phyloP scores from a whole-genome alignment of 192 early-diverging fungal species.

The Chytriomyces sp. region DNA sequence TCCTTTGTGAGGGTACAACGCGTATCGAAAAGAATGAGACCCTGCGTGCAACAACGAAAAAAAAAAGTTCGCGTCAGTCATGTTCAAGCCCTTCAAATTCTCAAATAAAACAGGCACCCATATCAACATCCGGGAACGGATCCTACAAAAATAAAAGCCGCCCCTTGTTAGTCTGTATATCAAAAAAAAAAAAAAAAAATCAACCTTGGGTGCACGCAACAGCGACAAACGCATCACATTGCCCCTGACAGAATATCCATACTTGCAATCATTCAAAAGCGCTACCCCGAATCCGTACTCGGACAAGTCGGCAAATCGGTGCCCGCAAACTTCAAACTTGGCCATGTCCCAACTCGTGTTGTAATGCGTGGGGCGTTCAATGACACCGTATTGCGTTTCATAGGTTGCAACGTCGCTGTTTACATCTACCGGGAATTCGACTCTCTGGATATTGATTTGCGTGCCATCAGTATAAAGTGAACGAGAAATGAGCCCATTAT shows the following conservation, averaged over 20 bases:
- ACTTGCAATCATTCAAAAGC: conserved; percentile 83
- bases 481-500: background rate
- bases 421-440: conserved; percentile 89
- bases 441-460: conserved; percentile 64
- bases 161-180: conserved; percentile 33
- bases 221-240: conserved; percentile 84
- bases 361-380: conserved; percentile 91
- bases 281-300: conserved; percentile 95
- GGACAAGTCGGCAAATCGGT: conserved; percentile 94
- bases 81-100: too few species aligned
- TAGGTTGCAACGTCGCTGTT: conserved; percentile 84
- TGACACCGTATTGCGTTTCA: conserved; percentile 90
- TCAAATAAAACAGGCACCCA: background rate
- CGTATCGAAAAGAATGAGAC: conserved; percentile 85
- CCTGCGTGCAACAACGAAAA: conserved; percentile 70
- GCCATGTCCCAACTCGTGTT: conserved; percentile 91
- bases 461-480: background rate
- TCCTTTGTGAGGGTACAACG: conserved; percentile 84
- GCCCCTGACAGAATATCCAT: conserved; percentile 84
- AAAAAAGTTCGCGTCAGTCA: background rate
- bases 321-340: conserved; percentile 94
- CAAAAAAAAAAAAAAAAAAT: background rate
- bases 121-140: background rate
- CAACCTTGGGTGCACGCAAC: conserved; percentile 82
- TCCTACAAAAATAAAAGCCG: conserved; percentile 70